Percentiles rank a stretch among this genome's conserved stretches.
Evolutionary conservation across 768 basidiomycete genomes (phyloP).

Genomic region (Leccinum disarticulatum): DNA sequence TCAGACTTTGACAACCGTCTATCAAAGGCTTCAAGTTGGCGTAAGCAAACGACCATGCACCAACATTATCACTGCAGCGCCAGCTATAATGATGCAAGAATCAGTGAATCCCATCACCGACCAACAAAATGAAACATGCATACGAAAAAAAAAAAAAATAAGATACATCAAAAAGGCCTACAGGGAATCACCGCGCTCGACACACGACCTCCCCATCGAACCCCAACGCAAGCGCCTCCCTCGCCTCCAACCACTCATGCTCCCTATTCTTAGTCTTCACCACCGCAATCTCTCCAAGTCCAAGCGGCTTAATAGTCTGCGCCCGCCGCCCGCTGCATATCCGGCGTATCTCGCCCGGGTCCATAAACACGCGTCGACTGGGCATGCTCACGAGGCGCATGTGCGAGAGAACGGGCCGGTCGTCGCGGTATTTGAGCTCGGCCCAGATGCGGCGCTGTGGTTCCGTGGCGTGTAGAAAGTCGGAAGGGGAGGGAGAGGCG

Average conservation of each 20-base stretch:
- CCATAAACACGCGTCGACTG: slow-evolving; percentile 77
- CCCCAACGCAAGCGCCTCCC: slow-evolving; percentile 82
- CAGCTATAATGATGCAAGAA: no score
- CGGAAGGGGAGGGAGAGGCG: slow-evolving; percentile 57
- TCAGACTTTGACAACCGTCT: no score
- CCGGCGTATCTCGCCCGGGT: slow-evolving; percentile 64
- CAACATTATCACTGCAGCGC: no score
- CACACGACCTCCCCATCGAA: slow-evolving; percentile 87
- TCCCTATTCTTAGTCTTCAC: slow-evolving; percentile 70
- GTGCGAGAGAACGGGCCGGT: slow-evolving; percentile 74
- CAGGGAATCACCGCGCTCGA: slow-evolving; percentile 52
- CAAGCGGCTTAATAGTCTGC: slow-evolving; percentile 77
- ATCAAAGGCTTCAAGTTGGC: no score
- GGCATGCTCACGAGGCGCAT: slow-evolving; percentile 87
- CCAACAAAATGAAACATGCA: no score
- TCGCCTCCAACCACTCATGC: slow-evolving; percentile 86
- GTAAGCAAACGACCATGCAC: no score
- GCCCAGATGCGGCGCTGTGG: slow-evolving; percentile 73
- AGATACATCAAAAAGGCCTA: no score
- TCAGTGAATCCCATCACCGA: no score
- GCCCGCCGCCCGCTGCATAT: slow-evolving; percentile 83
- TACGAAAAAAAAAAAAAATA: no score
- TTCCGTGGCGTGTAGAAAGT: slow-evolving; percentile 58
- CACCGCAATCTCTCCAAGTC: slow-evolving; percentile 91
- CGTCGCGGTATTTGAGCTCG: slow-evolving; percentile 89